Base-by-base conservation (phyloP, 2,329 filamentous ascomycete genomes). In the Lachnellula occidentalis region DNA sequence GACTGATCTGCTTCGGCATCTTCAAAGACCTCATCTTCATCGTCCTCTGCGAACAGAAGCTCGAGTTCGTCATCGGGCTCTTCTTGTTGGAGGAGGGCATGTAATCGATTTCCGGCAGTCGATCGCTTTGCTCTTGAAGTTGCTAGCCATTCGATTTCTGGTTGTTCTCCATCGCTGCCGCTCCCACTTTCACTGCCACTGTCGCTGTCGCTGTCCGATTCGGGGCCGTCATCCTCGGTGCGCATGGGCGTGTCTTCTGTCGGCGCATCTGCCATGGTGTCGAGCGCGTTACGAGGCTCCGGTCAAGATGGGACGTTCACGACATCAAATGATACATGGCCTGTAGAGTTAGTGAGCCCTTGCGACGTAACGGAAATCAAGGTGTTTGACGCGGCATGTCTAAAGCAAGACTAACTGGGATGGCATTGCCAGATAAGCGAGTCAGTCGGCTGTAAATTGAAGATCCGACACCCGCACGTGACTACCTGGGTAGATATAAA, bases 61-160 rank as follows among this genome's bases (percentile, higher is more conserved):
- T 88, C 85, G n/a, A 90, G 78, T 51, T 78, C 76, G 55, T 77
- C 72, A 46, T 71, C 69, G 49, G 86, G 82, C 59, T 83, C 84
- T 67, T 90, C 87, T 61, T 86, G 85, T 51, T 88, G 83, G 45
- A 94, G 76, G 68, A 95, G 82, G 48, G 83, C 82, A 64, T 87
- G 85, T 79, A 95, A 87, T 60, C 90, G 85, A 69, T 90, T 92
- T 55, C 91, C 91, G 19, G 91, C 91, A 0, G 88, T 95, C 12
- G 86, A 85, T 59, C 91, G 86, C 70, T 84, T 88, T 61, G 82
- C 77, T 56, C 91, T 86, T 37, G 83, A 83, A 5, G 86, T 88
- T 45, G 86, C 86, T 37, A 92, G 79, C 77, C 85, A 87, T 75
- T 89, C 83, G 50, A 86, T 73, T 56, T 60, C 61, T 14, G 66